Evolutionary conservation across 225 moss, liverwort and hornwort species (phyloP), one percentile per base, ranked within the genome.

Genomic region (Pleurozium schreberi): DNA sequence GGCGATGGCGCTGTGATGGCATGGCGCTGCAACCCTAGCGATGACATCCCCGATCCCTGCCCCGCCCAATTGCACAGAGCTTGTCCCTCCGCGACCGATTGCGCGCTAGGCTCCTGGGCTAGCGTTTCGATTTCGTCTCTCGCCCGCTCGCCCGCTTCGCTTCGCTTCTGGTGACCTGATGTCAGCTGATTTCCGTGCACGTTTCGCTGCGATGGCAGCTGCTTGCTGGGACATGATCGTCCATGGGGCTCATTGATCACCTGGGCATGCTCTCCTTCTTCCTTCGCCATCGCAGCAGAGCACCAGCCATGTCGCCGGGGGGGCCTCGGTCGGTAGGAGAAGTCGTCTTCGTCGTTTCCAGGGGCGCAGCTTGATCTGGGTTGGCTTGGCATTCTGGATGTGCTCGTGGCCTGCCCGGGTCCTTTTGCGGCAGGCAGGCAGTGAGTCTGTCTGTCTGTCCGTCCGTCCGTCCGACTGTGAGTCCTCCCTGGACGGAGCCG

Each of bases 181-280:
- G 88, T 74, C 88, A 88, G 88, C 88, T 88, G 88, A 88, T 88
- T 82, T 73, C 82, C 71, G 88, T 82, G 82, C 73, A 82, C 82
- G 70, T 73, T 88, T 59, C 59, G 31, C 81, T 21, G 68, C 70
- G 58, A 82, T 74, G 45, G 82, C 88, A 81, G 88, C 88, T 82
- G 87, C 86, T 76, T 31, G 52, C 40, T 11, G 76, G 52, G 63
- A 86, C 49, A 77, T 52, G 52, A 78, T 86, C 53, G 30, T 80
- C 30, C 36, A 53, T 63, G 77, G 31, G 31, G 22, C 30, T 52
- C 64, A 31, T 77, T 65, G 86, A 86, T 86, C 78, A 55, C n/a
- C 36, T 30, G 75, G 47, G 50, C n/a, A 52, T 76, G 62, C 52
- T 86, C 64, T 23, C 42, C 23, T 86, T 40, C 52, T 33, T 5